phyloP scores from a whole-genome alignment of 2,329 filamentous ascomycete species.

The Penicillium brevicompactum region DNA sequence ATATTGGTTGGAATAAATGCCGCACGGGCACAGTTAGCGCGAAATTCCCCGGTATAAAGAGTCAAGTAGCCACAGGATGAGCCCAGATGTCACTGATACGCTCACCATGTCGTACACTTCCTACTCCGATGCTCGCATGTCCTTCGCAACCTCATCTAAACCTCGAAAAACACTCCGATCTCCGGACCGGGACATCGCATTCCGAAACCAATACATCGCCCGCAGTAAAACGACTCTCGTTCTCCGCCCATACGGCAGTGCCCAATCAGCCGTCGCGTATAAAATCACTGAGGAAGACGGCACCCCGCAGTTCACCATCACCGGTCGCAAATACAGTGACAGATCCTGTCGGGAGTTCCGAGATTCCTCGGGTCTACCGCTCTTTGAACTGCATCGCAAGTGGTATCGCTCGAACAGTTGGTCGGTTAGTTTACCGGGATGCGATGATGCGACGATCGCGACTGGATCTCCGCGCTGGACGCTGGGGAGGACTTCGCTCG shows the following conservation, averaged over 20 bases:
- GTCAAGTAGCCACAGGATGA: neutral
- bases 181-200: constrained; percentile 22
- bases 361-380: constrained; percentile 27
- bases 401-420: constrained; percentile 12
- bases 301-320: constrained; percentile 21
- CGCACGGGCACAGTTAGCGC: neutral
- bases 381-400: constrained; percentile 28
- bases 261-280: constrained; percentile 21
- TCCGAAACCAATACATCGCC: constrained; percentile 23
- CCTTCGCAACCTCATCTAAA: constrained; percentile 10
- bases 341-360: constrained; percentile 28
- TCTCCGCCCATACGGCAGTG: constrained; percentile 16
- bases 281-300: constrained; percentile 22
- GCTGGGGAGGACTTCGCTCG: constrained; percentile 6
- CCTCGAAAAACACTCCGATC: constrained; percentile 20
- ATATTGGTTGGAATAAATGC: constrained; percentile 5
- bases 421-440: constrained; percentile 16
- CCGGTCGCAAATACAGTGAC: constrained; percentile 27
- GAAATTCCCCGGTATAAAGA: constrained; percentile 2
- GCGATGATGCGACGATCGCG: constrained; percentile 10
- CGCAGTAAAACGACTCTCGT: constrained; percentile 18
- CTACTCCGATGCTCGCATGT: constrained; percentile 22
- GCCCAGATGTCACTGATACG: neutral
- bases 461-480: constrained; percentile 10
- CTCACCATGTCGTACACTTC: constrained; percentile 16